phyloP scores from a whole-genome alignment of 768 basidiomycete genomes.

The Cystobasidium tubakii region DNA sequence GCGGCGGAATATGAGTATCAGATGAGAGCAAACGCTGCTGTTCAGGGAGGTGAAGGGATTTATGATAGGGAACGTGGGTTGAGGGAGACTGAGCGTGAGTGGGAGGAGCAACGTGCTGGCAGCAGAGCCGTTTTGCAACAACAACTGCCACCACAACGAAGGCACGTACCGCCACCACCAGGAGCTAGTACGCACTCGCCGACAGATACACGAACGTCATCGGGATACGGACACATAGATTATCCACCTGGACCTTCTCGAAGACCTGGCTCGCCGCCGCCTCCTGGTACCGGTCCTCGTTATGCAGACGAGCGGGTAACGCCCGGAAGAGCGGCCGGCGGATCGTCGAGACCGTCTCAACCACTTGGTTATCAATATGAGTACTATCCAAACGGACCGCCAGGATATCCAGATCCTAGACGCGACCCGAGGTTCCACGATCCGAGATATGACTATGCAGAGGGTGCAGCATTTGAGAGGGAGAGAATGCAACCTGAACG shows the following conservation, averaged over 20 bases:
- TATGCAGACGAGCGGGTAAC: background rate
- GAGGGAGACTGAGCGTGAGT: background rate
- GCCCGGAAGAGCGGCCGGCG: background rate
- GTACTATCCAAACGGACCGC: background rate
- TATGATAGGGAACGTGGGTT: background rate
- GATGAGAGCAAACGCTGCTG: background rate
- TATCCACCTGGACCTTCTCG: background rate
- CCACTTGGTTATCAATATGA: constrained; percentile 12
- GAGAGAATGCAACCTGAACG: constrained; percentile 9
- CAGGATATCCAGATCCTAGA: background rate
- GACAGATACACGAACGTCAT: background rate
- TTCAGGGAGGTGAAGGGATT: background rate
- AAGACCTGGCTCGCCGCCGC: background rate
- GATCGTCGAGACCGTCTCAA: background rate
- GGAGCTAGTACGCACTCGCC: constrained; percentile 2
- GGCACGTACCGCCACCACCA: background rate
- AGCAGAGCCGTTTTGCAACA: background rate
- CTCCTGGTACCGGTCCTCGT: background rate
- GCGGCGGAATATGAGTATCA: constrained; percentile 9
- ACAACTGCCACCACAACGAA: background rate
- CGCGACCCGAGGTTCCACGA: background rate
- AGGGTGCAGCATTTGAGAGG: background rate
- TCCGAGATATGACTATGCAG: background rate
- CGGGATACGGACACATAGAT: background rate
- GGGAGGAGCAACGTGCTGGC: constrained; percentile 11